Evolutionary conservation across 2,329 filamentous ascomycete species (phyloP), one percentile per base, ranked within the genome.

Genomic region (Neoscytalidium dimidiatum): DNA sequence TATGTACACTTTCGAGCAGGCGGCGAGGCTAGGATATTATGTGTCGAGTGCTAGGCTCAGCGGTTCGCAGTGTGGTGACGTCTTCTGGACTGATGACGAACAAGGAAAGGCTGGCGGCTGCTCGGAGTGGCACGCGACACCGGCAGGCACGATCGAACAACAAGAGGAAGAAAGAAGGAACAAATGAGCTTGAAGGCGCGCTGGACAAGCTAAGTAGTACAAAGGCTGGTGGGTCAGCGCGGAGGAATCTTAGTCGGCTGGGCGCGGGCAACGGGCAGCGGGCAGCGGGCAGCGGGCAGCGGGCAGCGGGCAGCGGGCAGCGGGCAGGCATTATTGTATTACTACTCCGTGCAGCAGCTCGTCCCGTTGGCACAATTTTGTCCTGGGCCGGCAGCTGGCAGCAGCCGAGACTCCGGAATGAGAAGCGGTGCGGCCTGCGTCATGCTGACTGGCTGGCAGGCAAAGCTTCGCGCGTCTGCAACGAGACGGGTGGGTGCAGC

Each of bases 91-190:
- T 1, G 4, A 4, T 3, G 26, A 43, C 21, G 26, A n/a, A 9
- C 46, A 19, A 8, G 28, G 6, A 4, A 23, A 17, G 52, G 33
- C 21, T 11, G 31, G 21, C 19, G 23, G 23, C 29, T 23, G 53
- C 21, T 29, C 53, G 33, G n/a, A 33, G 41, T 13, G 56, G 56
- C 53, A 44, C 52, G 38, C 53, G 53, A 29, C 53, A 58, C n/a
- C n/a, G n/a, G 33, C 35, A 58, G 38, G 33, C 33, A 33, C 53
- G 6, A 21, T 8, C 7, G 38, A 13, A 19, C 38, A 60, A 29
- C 23, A 46, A 26, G 38, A 11, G 38, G 9, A 14, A n/a, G 35
- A 28, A 3, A n/a, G n/a, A 28, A 43, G 14, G 6, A 44, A 26
- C 2, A 5, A 3, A 2, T 13, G 3, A 43, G 35, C 38, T 11